A percentile compares a stretch with the other conserved stretches of the same genome.
Evolutionary conservation across 192 early-diverging fungal genomes (phyloP).

Genomic region (Podila verticillata): DNA sequence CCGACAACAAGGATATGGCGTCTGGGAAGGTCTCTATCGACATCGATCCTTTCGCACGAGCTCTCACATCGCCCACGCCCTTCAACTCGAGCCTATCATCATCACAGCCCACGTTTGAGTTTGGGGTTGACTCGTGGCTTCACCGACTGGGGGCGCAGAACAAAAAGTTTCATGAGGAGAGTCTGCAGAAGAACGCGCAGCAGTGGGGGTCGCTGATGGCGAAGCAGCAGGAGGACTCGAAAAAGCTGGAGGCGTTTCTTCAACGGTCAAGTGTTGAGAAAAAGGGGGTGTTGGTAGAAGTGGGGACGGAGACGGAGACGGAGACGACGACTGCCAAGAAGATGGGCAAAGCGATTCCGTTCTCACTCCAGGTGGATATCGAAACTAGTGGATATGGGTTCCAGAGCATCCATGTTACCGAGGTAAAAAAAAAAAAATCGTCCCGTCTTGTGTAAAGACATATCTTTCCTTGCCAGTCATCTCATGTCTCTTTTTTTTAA

Average conservation of each 20-base stretch:
- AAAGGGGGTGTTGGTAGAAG: not conserved
- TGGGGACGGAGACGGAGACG: too few species aligned
- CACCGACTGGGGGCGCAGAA: constrained; percentile 7
- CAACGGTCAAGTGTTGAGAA: not conserved
- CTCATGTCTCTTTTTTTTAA: too few species aligned
- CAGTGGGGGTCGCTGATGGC: constrained; percentile 21
- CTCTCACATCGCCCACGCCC: not conserved
- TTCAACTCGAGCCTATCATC: not conserved
- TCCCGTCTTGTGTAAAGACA: too few species aligned
- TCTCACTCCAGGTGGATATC: constrained; percentile 12
- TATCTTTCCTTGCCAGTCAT: too few species aligned
- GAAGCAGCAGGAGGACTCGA: constrained; percentile 28
- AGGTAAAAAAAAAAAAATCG: constrained; percentile 5
- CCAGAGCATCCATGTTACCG: constrained; percentile 15
- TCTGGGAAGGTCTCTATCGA: not conserved
- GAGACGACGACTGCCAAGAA: too few species aligned
- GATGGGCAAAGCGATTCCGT: not conserved
- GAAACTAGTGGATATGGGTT: constrained; percentile 31
- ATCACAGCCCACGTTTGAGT: constrained; percentile 3
- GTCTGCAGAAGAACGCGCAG: not conserved
- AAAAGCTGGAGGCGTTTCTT: constrained; percentile 17
- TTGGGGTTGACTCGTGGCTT: constrained; percentile 24
- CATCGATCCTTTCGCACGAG: not conserved
- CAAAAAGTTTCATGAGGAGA: constrained; percentile 14
- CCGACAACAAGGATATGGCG: too few species aligned